Evolutionary conservation across 1,284 basidiomycete species (phyloP).

Genomic region (Microbotryum silenes-acaulis): DNA sequence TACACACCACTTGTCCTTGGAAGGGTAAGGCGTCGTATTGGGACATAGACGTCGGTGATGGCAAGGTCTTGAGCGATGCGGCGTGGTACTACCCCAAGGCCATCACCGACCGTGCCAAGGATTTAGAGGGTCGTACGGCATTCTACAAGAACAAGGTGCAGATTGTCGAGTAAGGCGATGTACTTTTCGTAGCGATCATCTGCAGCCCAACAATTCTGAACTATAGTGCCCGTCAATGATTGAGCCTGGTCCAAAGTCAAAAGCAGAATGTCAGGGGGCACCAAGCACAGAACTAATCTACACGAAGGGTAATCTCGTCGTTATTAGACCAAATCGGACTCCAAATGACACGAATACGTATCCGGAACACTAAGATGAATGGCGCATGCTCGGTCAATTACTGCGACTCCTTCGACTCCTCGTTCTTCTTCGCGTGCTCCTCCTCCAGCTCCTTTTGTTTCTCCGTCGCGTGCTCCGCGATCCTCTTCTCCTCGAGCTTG

Average conservation of each 20-base stretch:
- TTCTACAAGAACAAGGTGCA: constrained; percentile 39
- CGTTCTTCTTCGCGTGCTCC: background rate
- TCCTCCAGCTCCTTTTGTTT: background rate
- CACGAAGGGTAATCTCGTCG: background rate
- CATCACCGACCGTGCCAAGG: constrained; percentile 30
- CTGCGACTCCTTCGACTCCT: background rate
- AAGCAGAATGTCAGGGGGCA: background rate
- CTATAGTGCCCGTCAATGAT: background rate
- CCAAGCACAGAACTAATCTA: background rate
- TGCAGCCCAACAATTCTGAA: background rate
- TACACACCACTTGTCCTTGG: constrained; percentile 19
- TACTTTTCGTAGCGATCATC: background rate
- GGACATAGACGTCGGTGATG: constrained; percentile 8
- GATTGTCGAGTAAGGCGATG: constrained; percentile 7
- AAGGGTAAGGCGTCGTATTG: constrained; percentile 27
- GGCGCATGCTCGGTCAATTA: too few species aligned
- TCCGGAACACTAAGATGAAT: too few species aligned
- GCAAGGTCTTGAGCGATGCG: constrained; percentile 11
- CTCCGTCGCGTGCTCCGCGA: constrained; percentile 3
- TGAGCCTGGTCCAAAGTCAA: background rate
- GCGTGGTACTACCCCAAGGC: constrained; percentile 34
- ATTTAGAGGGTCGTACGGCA: constrained; percentile 35
- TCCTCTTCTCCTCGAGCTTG: constrained; percentile 13
- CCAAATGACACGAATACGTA: too few species aligned
- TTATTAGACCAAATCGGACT: background rate